Conservation (phyloP, 441 rosid species). For the Erodium texanum region DNA sequence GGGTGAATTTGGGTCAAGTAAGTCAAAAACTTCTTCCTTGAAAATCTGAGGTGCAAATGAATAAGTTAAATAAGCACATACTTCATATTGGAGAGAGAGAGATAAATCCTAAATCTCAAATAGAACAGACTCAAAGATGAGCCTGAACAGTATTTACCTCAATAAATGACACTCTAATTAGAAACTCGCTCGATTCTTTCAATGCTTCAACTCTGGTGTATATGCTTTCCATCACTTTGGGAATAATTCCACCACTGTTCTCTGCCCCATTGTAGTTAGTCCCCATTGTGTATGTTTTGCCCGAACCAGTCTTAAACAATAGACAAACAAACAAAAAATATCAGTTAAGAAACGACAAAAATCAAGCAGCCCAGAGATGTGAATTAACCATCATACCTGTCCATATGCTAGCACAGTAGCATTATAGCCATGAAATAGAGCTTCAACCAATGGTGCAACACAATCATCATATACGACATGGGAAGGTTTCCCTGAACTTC, state of each 20-base stretch:
- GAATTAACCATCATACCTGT: conserved; percentile 41
- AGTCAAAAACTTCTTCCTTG: conserved; percentile 91
- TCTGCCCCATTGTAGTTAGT: conserved; percentile 72
- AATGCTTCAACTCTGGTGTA: conserved; percentile 42
- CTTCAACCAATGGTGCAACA: conserved; percentile 80
- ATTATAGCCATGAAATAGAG: conserved; percentile 73
- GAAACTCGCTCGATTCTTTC: conserved; percentile 46
- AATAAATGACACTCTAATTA: conserved; percentile 83
- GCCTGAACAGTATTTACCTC: conserved; percentile 65
- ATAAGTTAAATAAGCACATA: not conserved
- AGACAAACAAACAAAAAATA: not conserved
- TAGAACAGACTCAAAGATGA: too few species aligned
- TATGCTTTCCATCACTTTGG: conserved; percentile 80
- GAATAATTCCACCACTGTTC: conserved; percentile 56
- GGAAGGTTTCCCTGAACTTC: conserved; percentile 43
- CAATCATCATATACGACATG: conserved; percentile 47
- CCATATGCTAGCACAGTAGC: conserved; percentile 97
- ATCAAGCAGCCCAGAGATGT: not conserved
- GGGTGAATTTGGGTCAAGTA: conserved; percentile 56
- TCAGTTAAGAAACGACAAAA: not conserved
- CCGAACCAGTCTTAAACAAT: conserved; percentile 69
- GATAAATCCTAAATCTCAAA: not conserved
- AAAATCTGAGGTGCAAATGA: conserved; percentile 46
- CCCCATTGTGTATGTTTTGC: conserved; percentile 95
- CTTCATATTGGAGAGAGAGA: not conserved